A percentile compares a stretch with the other conserved stretches of the same genome.
Evolutionary conservation across 345 rosid genomes (phyloP).

Genomic region (Limnanthes douglasii): DNA sequence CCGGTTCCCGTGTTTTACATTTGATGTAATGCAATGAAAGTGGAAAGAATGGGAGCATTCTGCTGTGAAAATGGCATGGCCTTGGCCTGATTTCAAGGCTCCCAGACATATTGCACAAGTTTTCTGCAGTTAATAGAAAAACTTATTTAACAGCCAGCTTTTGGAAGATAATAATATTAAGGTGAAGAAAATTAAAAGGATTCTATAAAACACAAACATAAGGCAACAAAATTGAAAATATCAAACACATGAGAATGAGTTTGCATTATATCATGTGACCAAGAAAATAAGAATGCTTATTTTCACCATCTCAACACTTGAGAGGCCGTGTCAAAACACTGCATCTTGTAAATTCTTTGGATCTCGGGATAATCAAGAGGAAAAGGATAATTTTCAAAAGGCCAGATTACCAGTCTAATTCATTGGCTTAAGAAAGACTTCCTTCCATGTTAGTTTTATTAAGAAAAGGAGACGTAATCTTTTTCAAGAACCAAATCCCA

Average conservation of each 20-base stretch:
- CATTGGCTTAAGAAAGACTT: no score
- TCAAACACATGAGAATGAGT: not conserved
- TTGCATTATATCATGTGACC: not conserved
- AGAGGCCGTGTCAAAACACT: no score
- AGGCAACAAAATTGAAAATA: not conserved
- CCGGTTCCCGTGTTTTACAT: constrained; percentile 85
- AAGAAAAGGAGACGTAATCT: no score
- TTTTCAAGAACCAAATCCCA: no score
- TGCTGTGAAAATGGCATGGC: constrained; percentile 92
- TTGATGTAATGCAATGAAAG: constrained; percentile 88
- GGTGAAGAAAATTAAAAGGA: not conserved
- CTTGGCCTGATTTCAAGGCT: constrained; percentile 63
- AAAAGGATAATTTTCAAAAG: no score
- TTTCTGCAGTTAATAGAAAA: constrained; percentile 34
- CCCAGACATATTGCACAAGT: constrained; percentile 83
- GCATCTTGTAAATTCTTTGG: no score
- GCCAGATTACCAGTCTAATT: no score
- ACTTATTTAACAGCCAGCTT: constrained; percentile 2
- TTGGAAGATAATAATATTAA: not conserved
- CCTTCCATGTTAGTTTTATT: no score
- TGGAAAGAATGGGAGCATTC: constrained; percentile 98
- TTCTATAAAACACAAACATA: no score
- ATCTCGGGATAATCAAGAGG: no score
- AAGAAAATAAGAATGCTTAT: not conserved
- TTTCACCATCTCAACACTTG: not conserved